Percentiles rank a stretch among this genome's conserved stretches.
phyloP scores from a whole-genome alignment of 345 rosid species.

The Eucalyptus curtisii region DNA sequence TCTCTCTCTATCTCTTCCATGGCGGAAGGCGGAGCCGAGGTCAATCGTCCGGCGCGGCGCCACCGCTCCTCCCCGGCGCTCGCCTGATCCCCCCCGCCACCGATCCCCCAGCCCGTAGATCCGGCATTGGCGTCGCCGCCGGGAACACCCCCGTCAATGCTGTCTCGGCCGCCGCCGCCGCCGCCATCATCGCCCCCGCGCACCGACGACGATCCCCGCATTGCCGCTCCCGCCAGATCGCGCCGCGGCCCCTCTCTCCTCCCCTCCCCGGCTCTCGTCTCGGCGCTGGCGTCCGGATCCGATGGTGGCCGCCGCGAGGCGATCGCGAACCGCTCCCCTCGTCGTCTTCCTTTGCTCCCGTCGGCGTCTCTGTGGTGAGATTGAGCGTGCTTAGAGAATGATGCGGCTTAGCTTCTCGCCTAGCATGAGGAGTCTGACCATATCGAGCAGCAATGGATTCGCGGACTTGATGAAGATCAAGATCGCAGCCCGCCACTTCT shows the following conservation, averaged over 20 bases:
- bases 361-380: not conserved
- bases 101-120: not conserved
- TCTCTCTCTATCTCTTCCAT: not conserved
- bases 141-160: not conserved
- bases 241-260: not conserved
- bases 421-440: slow-evolving; percentile 99
- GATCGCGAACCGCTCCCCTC: not conserved
- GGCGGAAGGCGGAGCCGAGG: not conserved
- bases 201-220: not conserved
- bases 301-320: not conserved
- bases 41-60: not conserved
- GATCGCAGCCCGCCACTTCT: slow-evolving; percentile 99
- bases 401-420: slow-evolving; percentile 99
- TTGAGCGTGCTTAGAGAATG: slow-evolving; percentile 41
- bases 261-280: not conserved
- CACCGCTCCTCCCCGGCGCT: not conserved
- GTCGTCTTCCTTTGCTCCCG: not conserved
- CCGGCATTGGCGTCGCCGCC: not conserved
- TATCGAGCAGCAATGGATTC: slow-evolving; percentile 65
- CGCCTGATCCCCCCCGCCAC: not conserved
- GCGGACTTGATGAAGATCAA: slow-evolving; percentile 99
- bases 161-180: not conserved
- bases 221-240: not conserved
- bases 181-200: not conserved
- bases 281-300: not conserved